Percentiles rank a stretch among this genome's conserved stretches.
Evolutionary conservation across 1,284 basidiomycete species (phyloP).

Genomic region (Schizopora paradoxa): DNA sequence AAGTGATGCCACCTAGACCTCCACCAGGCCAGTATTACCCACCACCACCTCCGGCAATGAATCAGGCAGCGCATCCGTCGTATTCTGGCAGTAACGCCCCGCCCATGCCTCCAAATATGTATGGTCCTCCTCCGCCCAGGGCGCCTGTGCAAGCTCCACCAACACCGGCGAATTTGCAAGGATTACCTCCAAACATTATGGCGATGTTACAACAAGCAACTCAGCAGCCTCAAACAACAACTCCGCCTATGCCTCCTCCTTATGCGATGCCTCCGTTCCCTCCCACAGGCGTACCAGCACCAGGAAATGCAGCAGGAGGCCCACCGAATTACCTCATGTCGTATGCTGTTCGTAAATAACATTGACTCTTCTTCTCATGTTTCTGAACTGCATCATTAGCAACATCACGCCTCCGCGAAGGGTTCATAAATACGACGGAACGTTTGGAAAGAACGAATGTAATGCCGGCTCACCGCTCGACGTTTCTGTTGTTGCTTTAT

Average conservation of each 20-base stretch:
- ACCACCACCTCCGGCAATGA: conserved; percentile 32
- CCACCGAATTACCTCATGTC: conserved; percentile 6
- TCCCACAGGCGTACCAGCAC: conserved; percentile 20
- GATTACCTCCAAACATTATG: conserved; percentile 58
- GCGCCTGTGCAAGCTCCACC: conserved; percentile 4
- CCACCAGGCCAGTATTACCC: conserved; percentile 37
- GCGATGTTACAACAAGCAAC: conserved; percentile 32
- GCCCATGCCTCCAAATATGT: conserved; percentile 9
- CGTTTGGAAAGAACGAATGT: too few relatives aligned
- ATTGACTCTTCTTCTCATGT: too few relatives aligned
- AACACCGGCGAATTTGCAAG: conserved; percentile 28
- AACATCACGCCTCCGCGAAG: too few relatives aligned
- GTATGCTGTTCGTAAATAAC: too few relatives aligned
- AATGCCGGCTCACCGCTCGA: too few relatives aligned
- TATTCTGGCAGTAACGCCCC: conserved; percentile 9
- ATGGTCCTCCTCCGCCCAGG: conserved; percentile 10
- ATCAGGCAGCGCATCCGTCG: conserved; percentile 10
- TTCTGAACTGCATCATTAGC: too few relatives aligned
- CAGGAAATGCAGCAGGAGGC: background rate
- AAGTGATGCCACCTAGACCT: conserved; percentile 31
- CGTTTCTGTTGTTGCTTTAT: too few relatives aligned
- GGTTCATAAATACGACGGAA: too few relatives aligned
- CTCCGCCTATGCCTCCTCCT: conserved; percentile 27
- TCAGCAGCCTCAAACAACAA: conserved; percentile 32
- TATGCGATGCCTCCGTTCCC: conserved; percentile 30